These are phyloP conservation scores for Cyberlindnera mycetangii DNA, from an alignment of 805 yeast genomes.

Conservation along the genomic window DNA sequence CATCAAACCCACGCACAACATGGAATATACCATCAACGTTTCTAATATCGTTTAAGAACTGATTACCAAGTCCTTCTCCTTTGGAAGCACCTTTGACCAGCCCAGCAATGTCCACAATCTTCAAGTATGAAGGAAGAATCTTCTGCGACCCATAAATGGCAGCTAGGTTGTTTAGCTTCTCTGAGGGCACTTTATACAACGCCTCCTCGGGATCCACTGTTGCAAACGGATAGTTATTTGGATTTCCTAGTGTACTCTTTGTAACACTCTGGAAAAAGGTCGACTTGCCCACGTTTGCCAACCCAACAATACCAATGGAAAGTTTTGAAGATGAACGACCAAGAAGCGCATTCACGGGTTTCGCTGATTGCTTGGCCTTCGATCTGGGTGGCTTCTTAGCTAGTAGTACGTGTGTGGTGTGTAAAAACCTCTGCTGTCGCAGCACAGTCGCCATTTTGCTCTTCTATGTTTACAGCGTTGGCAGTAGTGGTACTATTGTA, in stretches of 20 bases:
- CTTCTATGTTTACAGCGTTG: not conserved
- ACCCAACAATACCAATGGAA: conserved; percentile 66
- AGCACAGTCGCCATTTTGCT: not conserved
- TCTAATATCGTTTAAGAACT: conserved; percentile 72
- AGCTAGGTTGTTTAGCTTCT: conserved; percentile 53
- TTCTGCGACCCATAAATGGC: conserved; percentile 57
- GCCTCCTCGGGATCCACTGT: conserved; percentile 80
- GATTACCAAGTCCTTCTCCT: conserved; percentile 83
- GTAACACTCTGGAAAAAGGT: conserved; percentile 82
- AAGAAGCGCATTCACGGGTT: conserved; percentile 17
- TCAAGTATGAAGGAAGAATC: conserved; percentile 64
- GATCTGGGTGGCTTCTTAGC: conserved; percentile 22
- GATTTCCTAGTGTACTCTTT: conserved; percentile 63
- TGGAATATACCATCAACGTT: conserved; percentile 82
- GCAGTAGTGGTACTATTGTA: not conserved
- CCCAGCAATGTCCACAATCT: conserved; percentile 80
- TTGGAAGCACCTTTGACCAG: conserved; percentile 77
- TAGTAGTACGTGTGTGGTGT: not conserved
- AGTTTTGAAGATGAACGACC: conserved; percentile 29
- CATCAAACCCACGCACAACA: conserved; percentile 72
- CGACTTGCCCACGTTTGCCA: conserved; percentile 79
- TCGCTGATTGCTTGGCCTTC: not conserved
- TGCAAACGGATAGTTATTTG: conserved; percentile 81
- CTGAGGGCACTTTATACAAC: conserved; percentile 65
- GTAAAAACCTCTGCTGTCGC: conserved; percentile 12